Evolutionary conservation across 768 basidiomycete genomes (phyloP).

Genomic region (Fomitopsis pulvina): DNA sequence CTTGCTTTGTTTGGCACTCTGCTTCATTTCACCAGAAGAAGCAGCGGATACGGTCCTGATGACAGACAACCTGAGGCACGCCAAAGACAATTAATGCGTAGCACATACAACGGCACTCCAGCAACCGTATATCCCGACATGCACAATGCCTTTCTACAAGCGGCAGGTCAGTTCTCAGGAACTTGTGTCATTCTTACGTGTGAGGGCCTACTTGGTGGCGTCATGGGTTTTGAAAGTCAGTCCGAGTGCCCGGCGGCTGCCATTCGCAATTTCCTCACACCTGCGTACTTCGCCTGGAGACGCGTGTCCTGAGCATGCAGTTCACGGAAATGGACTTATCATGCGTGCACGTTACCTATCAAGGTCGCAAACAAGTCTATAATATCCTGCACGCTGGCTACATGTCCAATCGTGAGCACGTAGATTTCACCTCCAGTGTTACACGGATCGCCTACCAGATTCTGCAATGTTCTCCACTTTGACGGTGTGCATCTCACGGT

Average conservation of each 20-base stretch:
- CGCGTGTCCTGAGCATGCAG: neutral
- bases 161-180: neutral
- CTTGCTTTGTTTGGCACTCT: slow-evolving; percentile 18
- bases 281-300: slow-evolving; percentile 44
- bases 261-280: slow-evolving; percentile 16
- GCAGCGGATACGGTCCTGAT: slow-evolving; percentile 20
- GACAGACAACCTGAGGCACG: neutral
- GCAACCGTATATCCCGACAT: slow-evolving; percentile 58
- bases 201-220: slow-evolving; percentile 40
- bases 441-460: slow-evolving; percentile 22
- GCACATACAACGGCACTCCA: slow-evolving; percentile 49
- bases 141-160: slow-evolving; percentile 55
- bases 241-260: slow-evolving; percentile 35
- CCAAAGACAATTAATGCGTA: neutral
- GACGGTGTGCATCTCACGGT: slow-evolving; percentile 36
- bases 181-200: slow-evolving; percentile 5
- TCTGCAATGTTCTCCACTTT: slow-evolving; percentile 36
- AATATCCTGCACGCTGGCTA: slow-evolving; percentile 40
- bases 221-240: slow-evolving; percentile 49
- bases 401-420: neutral
- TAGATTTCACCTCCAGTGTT: neutral
- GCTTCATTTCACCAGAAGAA: slow-evolving; percentile 12
- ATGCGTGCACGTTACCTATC: slow-evolving; percentile 36
- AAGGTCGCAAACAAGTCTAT: slow-evolving; percentile 49
- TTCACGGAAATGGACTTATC: neutral